These are phyloP conservation scores for Cymodocea nodosa DNA, from an alignment of 116 monocot species.

Conservation along the genomic window DNA sequence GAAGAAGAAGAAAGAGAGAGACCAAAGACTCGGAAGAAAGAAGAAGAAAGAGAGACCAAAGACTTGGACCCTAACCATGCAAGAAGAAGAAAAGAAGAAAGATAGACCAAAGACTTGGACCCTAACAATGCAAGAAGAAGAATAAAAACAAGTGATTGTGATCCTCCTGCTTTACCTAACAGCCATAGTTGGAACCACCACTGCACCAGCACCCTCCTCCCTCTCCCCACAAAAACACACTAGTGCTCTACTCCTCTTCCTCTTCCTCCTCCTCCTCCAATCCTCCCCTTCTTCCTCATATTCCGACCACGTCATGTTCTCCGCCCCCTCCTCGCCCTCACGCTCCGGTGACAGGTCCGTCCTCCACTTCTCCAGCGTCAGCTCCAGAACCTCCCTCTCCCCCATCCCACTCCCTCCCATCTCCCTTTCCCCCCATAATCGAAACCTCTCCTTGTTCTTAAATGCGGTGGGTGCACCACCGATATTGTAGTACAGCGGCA, in stretches of 20 bases:
- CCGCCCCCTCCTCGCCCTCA: neutral
- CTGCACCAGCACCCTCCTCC: no score
- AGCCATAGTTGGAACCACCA: no score
- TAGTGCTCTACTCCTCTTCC: constrained; percentile 1
- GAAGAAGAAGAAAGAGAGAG: no score
- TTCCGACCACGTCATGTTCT: neutral
- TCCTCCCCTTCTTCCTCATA: neutral
- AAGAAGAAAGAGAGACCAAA: no score
- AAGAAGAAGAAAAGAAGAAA: no score
- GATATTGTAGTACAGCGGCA: constrained; percentile 7
- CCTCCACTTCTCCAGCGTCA: constrained; percentile 45
- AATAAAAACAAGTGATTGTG: no score
- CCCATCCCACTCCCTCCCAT: neutral
- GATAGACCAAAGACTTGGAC: no score
- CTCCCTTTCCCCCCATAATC: neutral
- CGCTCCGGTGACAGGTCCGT: constrained; percentile 21
- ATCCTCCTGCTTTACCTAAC: no score
- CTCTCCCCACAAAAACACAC: neutral
- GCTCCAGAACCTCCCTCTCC: constrained; percentile 30
- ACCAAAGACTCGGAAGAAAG: no score
- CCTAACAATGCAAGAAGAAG: no score
- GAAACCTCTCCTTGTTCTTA: constrained; percentile 2
- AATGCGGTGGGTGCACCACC: constrained; percentile 4
- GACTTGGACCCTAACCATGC: no score
- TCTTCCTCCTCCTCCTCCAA: neutral